Conservation (phyloP, 306 rosid species). For the Lupinus albus region DNA sequence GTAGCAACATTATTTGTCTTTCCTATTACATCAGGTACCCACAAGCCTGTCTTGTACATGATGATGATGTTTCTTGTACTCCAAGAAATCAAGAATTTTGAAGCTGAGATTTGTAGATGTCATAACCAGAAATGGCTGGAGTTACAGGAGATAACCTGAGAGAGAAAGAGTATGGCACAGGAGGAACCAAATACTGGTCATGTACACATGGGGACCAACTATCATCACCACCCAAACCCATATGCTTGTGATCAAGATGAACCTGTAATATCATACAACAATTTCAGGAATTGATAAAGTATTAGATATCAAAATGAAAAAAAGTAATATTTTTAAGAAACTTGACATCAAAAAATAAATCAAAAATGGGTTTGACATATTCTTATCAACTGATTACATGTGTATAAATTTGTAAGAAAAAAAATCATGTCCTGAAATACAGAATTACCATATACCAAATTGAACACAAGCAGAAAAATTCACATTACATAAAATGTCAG, state of each 20-base stretch:
- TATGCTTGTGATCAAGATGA: slow-evolving; percentile 94
- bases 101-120: slow-evolving; percentile 71
- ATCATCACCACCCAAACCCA: slow-evolving; percentile 95
- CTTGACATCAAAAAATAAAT: neutral
- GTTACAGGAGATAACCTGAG: slow-evolving; percentile 65
- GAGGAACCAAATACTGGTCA: slow-evolving; percentile 58
- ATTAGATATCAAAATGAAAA: neutral
- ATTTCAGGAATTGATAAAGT: neutral
- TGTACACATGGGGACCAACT: slow-evolving; percentile 94
- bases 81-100: slow-evolving; percentile 42
- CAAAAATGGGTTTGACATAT: neutral
- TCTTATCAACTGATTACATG: slow-evolving; percentile 3
- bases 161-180: slow-evolving; percentile 67
- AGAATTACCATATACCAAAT: neutral
- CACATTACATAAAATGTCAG: neutral
- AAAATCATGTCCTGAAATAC: slow-evolving; percentile 3
- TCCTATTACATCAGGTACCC: slow-evolving; percentile 21
- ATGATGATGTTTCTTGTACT: neutral
- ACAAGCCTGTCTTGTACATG: slow-evolving; percentile 1
- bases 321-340: neutral
- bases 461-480: slow-evolving; percentile 17
- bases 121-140: slow-evolving; percentile 57
- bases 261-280: slow-evolving; percentile 54
- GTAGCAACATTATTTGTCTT: slow-evolving; percentile 6
- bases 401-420: slow-evolving; percentile 2